These are phyloP conservation scores for Chaetomium cochliodes DNA, from an alignment of 495 filamentous ascomycete genomes.

Conservation along the genomic window DNA sequence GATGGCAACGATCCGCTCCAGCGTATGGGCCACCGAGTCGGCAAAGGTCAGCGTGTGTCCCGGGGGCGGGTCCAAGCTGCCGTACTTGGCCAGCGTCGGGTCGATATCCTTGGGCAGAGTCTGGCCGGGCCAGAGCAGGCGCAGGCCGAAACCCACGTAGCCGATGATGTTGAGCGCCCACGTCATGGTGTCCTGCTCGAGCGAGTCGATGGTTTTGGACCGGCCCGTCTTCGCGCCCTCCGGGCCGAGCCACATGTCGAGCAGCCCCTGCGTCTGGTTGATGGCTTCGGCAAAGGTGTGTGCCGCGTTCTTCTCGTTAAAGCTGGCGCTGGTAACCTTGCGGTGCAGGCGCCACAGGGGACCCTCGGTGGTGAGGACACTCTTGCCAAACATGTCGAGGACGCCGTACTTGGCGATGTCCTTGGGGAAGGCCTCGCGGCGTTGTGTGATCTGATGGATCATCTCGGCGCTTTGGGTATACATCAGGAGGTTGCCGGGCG, in stretches of 20 bases:
- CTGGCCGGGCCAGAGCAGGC: constrained; percentile 56
- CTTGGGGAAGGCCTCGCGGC: constrained; percentile 68
- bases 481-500: constrained; percentile 47
- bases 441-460: constrained; percentile 57
- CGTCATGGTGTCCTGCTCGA: constrained; percentile 60
- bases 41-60: constrained; percentile 62
- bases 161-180: constrained; percentile 67
- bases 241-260: constrained; percentile 48
- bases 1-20: constrained; percentile 56
- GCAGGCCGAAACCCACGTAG: constrained; percentile 63
- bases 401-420: constrained; percentile 55
- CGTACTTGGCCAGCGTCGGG: constrained; percentile 44
- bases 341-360: constrained; percentile 64
- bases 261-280: constrained; percentile 56
- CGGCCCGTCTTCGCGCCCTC: constrained; percentile 26
- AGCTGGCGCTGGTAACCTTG: constrained; percentile 64
- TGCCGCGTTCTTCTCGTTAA: constrained; percentile 70
- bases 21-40: constrained; percentile 50
- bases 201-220: constrained; percentile 48
- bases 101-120: constrained; percentile 39
- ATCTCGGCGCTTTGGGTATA: constrained; percentile 57
- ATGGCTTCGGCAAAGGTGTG: constrained; percentile 62
- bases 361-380: constrained; percentile 64
- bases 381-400: constrained; percentile 62
- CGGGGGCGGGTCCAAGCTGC: constrained; percentile 42